Conservation (phyloP, 352 stramenopile species). For the Phytophthora macrochlamydospora region DNA sequence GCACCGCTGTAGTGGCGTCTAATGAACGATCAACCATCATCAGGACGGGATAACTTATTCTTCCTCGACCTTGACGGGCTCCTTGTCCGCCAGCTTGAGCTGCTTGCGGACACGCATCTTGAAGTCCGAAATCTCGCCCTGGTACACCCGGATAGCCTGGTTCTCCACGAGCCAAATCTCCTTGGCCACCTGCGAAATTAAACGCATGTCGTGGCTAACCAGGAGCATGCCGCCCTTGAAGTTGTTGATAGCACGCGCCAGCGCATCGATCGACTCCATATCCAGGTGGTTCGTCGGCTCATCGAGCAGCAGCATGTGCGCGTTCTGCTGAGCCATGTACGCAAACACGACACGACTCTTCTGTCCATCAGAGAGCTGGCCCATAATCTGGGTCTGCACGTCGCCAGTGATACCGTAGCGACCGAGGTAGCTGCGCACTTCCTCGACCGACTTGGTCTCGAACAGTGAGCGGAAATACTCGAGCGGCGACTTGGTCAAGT, state of each 20-base stretch:
- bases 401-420: conserved; percentile 96
- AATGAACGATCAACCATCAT: conserved; percentile 20
- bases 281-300: conserved; percentile 92
- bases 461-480: conserved; percentile 97
- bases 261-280: conserved; percentile 97
- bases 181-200: conserved; percentile 98
- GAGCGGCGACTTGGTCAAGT: conserved; percentile 94
- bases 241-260: conserved; percentile 97
- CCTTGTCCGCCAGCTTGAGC: conserved; percentile 78
- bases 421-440: conserved; percentile 95
- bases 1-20: conserved; percentile 24
- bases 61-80: conserved; percentile 25
- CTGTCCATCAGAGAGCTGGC: conserved; percentile 95
- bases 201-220: conserved; percentile 98
- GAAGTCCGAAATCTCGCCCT: conserved; percentile 98
- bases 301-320: conserved; percentile 95
- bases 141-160: conserved; percentile 95
- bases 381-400: conserved; percentile 97
- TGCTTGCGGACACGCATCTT: conserved; percentile 93
- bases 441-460: conserved; percentile 92
- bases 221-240: conserved; percentile 98
- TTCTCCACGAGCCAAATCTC: conserved; percentile 99
- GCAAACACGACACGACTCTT: conserved; percentile 98
- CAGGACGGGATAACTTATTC: conserved; percentile 21
- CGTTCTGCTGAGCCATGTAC: conserved; percentile 97